Percentiles rank a stretch among this genome's conserved stretches.
These are phyloP conservation scores for Starmerella etchellsii DNA, from an alignment of 805 yeast species.

Conservation along the genomic window DNA sequence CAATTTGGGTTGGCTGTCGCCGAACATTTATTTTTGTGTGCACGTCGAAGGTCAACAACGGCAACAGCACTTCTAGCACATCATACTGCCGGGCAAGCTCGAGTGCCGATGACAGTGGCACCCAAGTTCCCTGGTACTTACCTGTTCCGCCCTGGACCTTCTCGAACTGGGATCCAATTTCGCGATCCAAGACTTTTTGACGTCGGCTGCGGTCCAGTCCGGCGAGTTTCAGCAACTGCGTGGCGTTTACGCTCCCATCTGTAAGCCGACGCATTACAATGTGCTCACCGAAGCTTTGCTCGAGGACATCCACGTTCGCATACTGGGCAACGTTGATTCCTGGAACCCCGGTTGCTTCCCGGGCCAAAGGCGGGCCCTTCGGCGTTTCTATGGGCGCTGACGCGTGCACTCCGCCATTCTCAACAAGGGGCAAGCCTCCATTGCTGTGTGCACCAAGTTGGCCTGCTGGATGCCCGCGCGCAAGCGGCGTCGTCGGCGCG, in stretches of 20 bases:
- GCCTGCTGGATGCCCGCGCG: neutral
- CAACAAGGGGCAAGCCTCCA: neutral
- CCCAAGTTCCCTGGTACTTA: conserved; percentile 62
- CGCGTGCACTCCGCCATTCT: neutral
- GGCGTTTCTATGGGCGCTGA: conserved; percentile 8
- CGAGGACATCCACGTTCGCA: conserved; percentile 48
- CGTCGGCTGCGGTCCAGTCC: conserved; percentile 53
- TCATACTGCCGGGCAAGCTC: conserved; percentile 50
- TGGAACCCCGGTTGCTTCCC: conserved; percentile 8
- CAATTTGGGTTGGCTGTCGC: conserved; percentile 39
- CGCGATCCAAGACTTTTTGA: conserved; percentile 50
- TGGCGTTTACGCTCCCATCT: conserved; percentile 60
- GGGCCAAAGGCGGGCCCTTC: conserved; percentile 12
- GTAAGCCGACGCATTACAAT: conserved; percentile 52
- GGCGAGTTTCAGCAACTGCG: conserved; percentile 57
- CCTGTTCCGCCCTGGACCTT: conserved; percentile 65
- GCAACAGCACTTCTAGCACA: conserved; percentile 39
- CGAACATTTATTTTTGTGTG: conserved; percentile 25
- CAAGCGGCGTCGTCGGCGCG: neutral
- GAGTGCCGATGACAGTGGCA: conserved; percentile 46
- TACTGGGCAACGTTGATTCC: conserved; percentile 47
- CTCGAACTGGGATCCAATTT: conserved; percentile 53
- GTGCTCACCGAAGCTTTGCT: conserved; percentile 47
- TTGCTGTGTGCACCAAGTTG: neutral
- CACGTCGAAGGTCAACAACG: conserved; percentile 37